These are phyloP conservation scores for Dendrostoma leiphaemia DNA, from an alignment of 2,329 filamentous ascomycete genomes.

Conservation along the genomic window DNA sequence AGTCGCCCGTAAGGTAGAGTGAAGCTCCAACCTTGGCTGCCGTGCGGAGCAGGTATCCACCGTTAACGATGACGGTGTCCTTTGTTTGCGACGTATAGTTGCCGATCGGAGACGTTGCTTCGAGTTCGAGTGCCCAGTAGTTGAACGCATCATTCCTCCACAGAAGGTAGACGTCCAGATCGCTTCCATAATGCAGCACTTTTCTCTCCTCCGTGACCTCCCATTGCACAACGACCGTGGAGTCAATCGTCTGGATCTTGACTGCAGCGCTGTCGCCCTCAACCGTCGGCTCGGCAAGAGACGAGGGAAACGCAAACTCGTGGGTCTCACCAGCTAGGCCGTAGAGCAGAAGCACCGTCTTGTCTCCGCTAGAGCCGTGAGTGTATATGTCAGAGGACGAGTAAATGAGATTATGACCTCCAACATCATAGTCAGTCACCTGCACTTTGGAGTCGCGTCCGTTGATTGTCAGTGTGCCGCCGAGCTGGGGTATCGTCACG, in stretches of 20 bases:
- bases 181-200: conserved; percentile 29
- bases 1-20: conserved; percentile 65
- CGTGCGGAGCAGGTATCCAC: conserved; percentile 62
- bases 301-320: conserved; percentile 51
- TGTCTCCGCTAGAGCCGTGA: conserved; percentile 61
- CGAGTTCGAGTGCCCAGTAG: conserved; percentile 64
- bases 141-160: conserved; percentile 64
- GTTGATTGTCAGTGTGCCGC: conserved; percentile 53
- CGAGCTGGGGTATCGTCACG: conserved; percentile 57
- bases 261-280: conserved; percentile 25
- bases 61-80: conserved; percentile 54
- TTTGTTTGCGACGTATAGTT: conserved; percentile 33
- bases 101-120: conserved; percentile 12
- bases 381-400: conserved; percentile 70
- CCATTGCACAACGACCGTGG: conserved; percentile 30
- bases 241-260: conserved; percentile 19
- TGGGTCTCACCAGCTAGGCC: conserved; percentile 60
- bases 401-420: conserved; percentile 59
- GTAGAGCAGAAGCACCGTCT: conserved; percentile 63
- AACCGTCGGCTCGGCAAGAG: conserved; percentile 12
- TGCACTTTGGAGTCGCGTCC: conserved; percentile 68
- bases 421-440: conserved; percentile 65
- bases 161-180: conserved; percentile 46
- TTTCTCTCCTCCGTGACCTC: conserved; percentile 27
- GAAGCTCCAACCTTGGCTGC: conserved; percentile 54